A percentile compares a stretch with the other conserved stretches of the same genome.
phyloP scores from a whole-genome alignment of 805 yeast species.

The Priceomyces medius region DNA sequence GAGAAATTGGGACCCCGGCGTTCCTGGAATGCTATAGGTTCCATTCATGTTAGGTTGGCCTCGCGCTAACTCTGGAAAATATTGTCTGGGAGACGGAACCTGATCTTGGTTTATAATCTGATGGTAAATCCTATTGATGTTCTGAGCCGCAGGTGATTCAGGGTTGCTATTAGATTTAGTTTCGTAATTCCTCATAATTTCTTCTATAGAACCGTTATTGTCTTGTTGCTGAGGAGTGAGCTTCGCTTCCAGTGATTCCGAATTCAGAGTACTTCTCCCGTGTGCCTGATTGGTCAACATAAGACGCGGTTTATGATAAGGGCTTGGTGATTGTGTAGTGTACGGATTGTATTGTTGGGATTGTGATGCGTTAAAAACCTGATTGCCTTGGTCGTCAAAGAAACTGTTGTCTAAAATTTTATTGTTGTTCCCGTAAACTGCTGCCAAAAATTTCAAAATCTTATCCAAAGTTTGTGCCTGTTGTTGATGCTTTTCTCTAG shows the following conservation, averaged over 20 bases:
- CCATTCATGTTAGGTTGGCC: conserved; percentile 4
- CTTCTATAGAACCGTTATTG: conserved; percentile 24
- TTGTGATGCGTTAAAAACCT: conserved; percentile 11
- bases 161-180: conserved; percentile 13
- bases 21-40: conserved; percentile 1
- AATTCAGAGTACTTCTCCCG: conserved; percentile 11
- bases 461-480: conserved; percentile 88
- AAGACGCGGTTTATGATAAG: conserved; percentile 32
- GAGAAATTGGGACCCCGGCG: conserved; percentile 7
- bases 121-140: conserved; percentile 30
- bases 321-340: conserved; percentile 13
- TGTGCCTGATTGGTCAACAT: conserved; percentile 44
- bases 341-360: conserved; percentile 6
- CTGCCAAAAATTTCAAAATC: conserved; percentile 82
- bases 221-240: not conserved
- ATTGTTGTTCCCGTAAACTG: conserved; percentile 66
- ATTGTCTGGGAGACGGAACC: conserved; percentile 31
- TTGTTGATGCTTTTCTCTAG: conserved; percentile 79
- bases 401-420: conserved; percentile 40
- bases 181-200: conserved; percentile 27
- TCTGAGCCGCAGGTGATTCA: conserved; percentile 10
- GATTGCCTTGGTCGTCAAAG: conserved; percentile 16
- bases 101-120: conserved; percentile 28
- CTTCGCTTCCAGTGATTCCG: conserved; percentile 6
- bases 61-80: conserved; percentile 30